phyloP scores from a whole-genome alignment of 495 filamentous ascomycete genomes.

The Massariosphaeria phaeospora region DNA sequence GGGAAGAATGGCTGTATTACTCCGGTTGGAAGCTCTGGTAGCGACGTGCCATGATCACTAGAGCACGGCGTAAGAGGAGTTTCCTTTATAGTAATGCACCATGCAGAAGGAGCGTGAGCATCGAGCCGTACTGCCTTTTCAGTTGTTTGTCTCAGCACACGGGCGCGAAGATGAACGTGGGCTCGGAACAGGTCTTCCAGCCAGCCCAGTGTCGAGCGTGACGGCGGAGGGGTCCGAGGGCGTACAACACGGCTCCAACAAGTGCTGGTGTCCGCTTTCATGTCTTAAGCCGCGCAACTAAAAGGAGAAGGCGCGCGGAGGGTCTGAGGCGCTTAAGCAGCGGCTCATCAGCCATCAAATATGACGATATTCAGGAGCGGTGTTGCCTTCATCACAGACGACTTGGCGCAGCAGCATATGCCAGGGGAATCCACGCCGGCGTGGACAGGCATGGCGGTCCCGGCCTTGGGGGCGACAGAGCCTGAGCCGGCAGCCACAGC shows the following conservation, averaged over 20 bases:
- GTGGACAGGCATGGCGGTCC: conserved; percentile 3
- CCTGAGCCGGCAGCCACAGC: conserved; percentile 5
- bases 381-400: conserved; percentile 4
- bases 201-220: background rate
- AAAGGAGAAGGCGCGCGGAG: conserved; percentile 24
- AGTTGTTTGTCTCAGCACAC: conserved; percentile 7
- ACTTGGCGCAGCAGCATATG: conserved; percentile 9
- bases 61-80: conserved; percentile 12
- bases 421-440: conserved; percentile 11
- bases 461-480: conserved; percentile 8
- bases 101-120: conserved; percentile 16
- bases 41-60: conserved; percentile 17
- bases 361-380: conserved; percentile 34
- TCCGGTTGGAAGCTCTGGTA: conserved; percentile 25
- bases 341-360: background rate
- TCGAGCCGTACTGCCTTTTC: conserved; percentile 2
- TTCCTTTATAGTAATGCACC: conserved; percentile 30
- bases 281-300: conserved; percentile 22
- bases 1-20: conserved; percentile 18
- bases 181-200: background rate
- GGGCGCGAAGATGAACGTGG: background rate
- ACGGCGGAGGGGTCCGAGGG: background rate
- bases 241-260: background rate
- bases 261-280: no score
- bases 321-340: conserved; percentile 18